A percentile compares a stretch with the other conserved stretches of the same genome.
Evolutionary conservation across 139 green algal genomes (phyloP).

Genomic region (Auxenochlorella pyrenoidosa): DNA sequence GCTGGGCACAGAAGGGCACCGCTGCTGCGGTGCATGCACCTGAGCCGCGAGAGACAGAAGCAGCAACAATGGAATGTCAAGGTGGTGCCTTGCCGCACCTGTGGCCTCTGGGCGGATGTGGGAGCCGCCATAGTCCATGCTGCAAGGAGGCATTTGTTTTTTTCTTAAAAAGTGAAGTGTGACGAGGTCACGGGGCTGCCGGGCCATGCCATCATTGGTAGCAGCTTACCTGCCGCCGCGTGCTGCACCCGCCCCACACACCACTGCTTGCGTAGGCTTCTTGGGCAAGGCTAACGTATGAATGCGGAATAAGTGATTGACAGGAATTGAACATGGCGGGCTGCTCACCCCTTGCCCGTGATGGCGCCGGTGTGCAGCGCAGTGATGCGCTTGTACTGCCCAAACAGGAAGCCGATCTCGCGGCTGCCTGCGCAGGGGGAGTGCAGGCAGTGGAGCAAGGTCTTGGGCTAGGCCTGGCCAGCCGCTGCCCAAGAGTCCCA

Average conservation of each 20-base stretch:
- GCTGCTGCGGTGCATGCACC: too few relatives aligned
- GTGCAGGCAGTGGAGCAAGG: background rate
- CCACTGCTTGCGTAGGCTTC: too few relatives aligned
- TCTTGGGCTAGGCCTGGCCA: background rate
- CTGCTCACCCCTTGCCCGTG: constrained; percentile 75
- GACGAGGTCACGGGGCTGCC: too few relatives aligned
- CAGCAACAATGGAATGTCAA: too few relatives aligned
- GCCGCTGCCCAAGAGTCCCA: background rate
- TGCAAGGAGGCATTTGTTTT: background rate
- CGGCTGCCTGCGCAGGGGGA: background rate
- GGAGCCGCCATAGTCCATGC: constrained; percentile 69
- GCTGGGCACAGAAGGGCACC: too few relatives aligned
- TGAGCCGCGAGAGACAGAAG: background rate
- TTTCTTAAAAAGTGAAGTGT: too few relatives aligned
- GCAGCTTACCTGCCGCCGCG: too few relatives aligned
- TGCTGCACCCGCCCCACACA: too few relatives aligned
- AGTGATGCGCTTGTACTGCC: constrained; percentile 86
- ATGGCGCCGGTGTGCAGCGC: constrained; percentile 69
- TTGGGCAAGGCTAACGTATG: too few relatives aligned
- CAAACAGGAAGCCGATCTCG: constrained; percentile 88
- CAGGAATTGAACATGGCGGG: background rate
- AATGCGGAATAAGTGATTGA: too few relatives aligned
- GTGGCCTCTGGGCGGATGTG: constrained; percentile 84
- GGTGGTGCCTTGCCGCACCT: too few relatives aligned
- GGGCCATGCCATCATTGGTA: too few relatives aligned